Conservation (phyloP, 2,329 filamentous ascomycete genomes). For the Myotisia sp. region DNA sequence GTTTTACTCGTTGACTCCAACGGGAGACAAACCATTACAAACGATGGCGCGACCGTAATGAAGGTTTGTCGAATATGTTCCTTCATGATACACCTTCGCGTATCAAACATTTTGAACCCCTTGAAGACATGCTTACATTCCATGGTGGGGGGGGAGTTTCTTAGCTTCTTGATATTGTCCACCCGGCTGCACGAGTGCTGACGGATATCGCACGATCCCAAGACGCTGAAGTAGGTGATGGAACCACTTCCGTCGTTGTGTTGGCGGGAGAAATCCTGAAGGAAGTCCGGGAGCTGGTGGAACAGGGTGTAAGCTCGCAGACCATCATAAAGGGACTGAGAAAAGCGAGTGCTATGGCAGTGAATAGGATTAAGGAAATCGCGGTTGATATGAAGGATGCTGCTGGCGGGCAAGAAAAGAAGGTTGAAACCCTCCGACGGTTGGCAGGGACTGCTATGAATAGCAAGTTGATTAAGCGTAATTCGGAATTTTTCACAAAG, state of each 20-base stretch:
- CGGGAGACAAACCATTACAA: slow-evolving; percentile 93
- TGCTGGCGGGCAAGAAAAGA: slow-evolving; percentile 70
- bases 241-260: slow-evolving; percentile 93
- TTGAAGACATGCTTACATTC: not conserved
- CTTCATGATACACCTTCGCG: no score
- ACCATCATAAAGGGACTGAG: slow-evolving; percentile 93
- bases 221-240: slow-evolving; percentile 97
- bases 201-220: slow-evolving; percentile 97
- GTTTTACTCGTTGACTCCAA: slow-evolving; percentile 90
- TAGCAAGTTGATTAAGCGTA: slow-evolving; percentile 97
- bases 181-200: slow-evolving; percentile 90
- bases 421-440: slow-evolving; percentile 75
- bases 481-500: slow-evolving; percentile 93
- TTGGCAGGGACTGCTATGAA: slow-evolving; percentile 95
- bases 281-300: slow-evolving; percentile 89
- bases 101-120: no score
- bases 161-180: slow-evolving; percentile 91
- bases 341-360: slow-evolving; percentile 74
- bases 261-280: slow-evolving; percentile 95
- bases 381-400: slow-evolving; percentile 55
- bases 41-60: slow-evolving; percentile 98
- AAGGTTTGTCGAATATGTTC: slow-evolving; percentile 57
- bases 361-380: slow-evolving; percentile 99
- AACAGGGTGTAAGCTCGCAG: slow-evolving; percentile 93
- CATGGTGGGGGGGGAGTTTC: no score